These are phyloP conservation scores for Spatholobus suberectus DNA, from an alignment of 306 rosid genomes.

Conservation along the genomic window DNA sequence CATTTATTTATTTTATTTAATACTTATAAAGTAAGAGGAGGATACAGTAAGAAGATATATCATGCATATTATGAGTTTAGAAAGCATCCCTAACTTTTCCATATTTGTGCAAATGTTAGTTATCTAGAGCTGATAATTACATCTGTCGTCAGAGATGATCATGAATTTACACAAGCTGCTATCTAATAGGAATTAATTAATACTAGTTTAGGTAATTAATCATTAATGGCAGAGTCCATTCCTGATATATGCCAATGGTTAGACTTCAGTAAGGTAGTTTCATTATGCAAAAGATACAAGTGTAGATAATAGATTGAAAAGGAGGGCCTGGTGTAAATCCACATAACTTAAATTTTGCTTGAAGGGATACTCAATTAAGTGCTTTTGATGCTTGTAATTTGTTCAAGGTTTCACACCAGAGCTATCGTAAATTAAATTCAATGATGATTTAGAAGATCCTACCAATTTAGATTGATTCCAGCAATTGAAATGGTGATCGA, in stretches of 20 bases:
- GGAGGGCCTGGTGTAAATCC: neutral
- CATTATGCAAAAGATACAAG: neutral
- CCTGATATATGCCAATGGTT: too few relatives aligned
- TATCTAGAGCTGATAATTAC: slow-evolving; percentile 23
- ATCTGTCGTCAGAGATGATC: slow-evolving; percentile 3
- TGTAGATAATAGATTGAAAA: neutral
- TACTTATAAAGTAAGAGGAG: too few relatives aligned
- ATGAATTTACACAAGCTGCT: neutral
- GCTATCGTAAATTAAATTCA: too few relatives aligned
- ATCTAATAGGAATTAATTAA: neutral
- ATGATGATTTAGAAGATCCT: neutral
- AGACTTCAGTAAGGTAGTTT: neutral
- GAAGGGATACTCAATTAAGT: too few relatives aligned
- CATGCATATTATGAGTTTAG: neutral
- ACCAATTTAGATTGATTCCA: neutral
- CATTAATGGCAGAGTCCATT: neutral
- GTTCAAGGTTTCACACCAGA: too few relatives aligned
- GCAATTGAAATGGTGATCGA: neutral
- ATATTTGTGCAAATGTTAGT: slow-evolving; percentile 40
- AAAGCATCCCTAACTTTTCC: neutral
- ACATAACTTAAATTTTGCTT: neutral
- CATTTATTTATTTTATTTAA: too few relatives aligned
- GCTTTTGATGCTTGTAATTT: too few relatives aligned
- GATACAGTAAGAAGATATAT: too few relatives aligned
- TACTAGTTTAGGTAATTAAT: neutral